Evolutionary conservation across 495 filamentous ascomycete genomes (phyloP).

Genomic region (Symbiotaphrina buchneri): DNA sequence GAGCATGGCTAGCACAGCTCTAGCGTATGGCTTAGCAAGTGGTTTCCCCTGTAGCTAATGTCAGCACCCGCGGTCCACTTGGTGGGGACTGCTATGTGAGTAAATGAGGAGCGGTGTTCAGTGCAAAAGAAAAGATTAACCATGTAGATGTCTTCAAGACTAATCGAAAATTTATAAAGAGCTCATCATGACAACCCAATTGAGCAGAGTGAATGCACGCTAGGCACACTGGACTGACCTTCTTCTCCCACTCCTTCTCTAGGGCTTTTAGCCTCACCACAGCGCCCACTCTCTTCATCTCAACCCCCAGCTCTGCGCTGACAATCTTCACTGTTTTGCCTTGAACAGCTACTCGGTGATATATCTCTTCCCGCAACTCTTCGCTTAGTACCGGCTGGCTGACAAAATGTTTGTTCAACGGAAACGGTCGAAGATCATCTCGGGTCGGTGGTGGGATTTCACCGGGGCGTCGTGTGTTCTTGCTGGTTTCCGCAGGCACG

Average conservation of each 20-base stretch:
- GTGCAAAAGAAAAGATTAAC: conserved; percentile 17
- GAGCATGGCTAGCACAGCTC: conserved; percentile 61
- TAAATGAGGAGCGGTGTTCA: conserved; percentile 21
- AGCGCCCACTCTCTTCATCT: conserved; percentile 71
- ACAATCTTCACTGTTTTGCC: conserved; percentile 54
- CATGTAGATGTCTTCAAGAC: conserved; percentile 84
- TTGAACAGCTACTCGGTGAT: conserved; percentile 32
- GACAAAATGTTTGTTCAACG: conserved; percentile 45
- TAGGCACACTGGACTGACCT: conserved; percentile 32
- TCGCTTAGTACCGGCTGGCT: conserved; percentile 60
- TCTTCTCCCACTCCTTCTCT: conserved; percentile 50
- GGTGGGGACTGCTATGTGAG: not conserved
- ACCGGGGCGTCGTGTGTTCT: not conserved
- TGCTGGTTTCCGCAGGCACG: conserved; percentile 8
- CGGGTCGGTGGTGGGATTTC: conserved; percentile 13
- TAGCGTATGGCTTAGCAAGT: conserved; percentile 51
- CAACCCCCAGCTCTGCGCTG: conserved; percentile 54
- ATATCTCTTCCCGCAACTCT: conserved; percentile 52
- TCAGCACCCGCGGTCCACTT: conserved; percentile 17
- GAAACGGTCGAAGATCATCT: conserved; percentile 38
- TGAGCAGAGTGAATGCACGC: conserved; percentile 7
- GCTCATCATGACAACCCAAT: conserved; percentile 41
- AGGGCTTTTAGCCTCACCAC: conserved; percentile 73
- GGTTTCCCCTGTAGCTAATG: conserved; percentile 38
- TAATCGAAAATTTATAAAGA: conserved; percentile 69